Evolutionary conservation across 352 stramenopile genomes (phyloP), one percentile per base, ranked within the genome.

Genomic region (Pythium oligandrum): DNA sequence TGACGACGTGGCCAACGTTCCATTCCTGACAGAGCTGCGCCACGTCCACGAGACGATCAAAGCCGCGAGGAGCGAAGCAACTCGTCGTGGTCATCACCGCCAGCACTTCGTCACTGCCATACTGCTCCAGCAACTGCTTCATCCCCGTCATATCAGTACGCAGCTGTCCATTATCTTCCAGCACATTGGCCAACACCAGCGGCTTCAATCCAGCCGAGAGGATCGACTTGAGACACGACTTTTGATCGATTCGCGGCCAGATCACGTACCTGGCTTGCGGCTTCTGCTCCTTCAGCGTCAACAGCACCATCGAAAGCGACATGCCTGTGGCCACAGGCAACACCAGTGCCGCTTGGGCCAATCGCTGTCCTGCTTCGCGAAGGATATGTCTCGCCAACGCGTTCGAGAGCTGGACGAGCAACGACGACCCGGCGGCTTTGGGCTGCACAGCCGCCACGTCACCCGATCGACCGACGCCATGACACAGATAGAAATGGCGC

Each of bases 141-240:
- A 99, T 76, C 1, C 71, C 80, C 6, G 50, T 54, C 31, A 98
- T 66, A 71, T 99, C 86, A 6, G 96, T 99, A 10, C 82, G 78
- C 44, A 99, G 72, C 51, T 96, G 77, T 4, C 67, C 73, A n/a
- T 68, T 64, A 4, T 72, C 73, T 9, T 91, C 71, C 10, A 82
- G 61, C 32, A 70, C 43, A 49, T 87, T 92, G 17, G 78, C 61
- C 11, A 99, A 62, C 31, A 98, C 84, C 10, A 98, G 66, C 42
- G 93, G 96, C 57, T 77, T 86, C 17, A 99, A 77, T 4, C 96
- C 83, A 7, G 96, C 91, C 11, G 93, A 85, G 33, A 95, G 63
- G 53, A 99, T 98, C 8, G 93, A 86, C 70, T 99, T 99, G 73
- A 98, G 97, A 71, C 96, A 99, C 47, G 92, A 98, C 71, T 99